Evolutionary conservation across 768 basidiomycete species (phyloP), one percentile per base, ranked within the genome.

Genomic region (Sporobolomyces pararoseus): DNA sequence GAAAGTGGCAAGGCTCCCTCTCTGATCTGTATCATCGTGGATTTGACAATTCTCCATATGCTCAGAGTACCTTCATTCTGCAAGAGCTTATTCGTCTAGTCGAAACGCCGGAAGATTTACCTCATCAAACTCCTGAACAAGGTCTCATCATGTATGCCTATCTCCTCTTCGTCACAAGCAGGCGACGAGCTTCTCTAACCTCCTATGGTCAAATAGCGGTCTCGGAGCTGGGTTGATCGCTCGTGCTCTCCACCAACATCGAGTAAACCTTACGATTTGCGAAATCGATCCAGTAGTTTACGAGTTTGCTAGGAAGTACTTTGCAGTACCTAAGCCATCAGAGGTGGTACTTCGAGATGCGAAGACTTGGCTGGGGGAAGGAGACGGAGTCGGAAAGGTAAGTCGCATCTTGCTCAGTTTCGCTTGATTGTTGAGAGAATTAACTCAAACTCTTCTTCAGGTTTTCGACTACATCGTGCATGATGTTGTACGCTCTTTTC

Each of bases 201-300:
- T n/a, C n/a, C n/a, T n/a, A n/a, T n/a, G n/a, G 2, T 34, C 7
- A 21, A 27, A 9, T 46, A 96, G 94, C 79, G 95, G 95, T 16
- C 85, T 97, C 37, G 95, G 95, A 25, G 83, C 85, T 25, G 94
- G 95, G 7, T 86, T 90, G 63, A 87, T 90, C 4, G 88, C 90
- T 0, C 84, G 86, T 50, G 84, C 90, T 0, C 86, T 98, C 73
- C 82, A 85, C 54, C 82, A 83, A 31, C 89, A 90, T 70, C 83
- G 83, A 25, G 80, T 94, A 32, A 81, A 84, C 9, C 87, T 88
- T 7, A 90, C 91, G 2, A 84, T 95, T 55, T 85, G 94, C n/a
- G 95, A 98, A 79, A 89, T 95, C 68, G 95, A 97, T 77, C 90
- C 90, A 42, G 88, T 85, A 2, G 93, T 98, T 27, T 93, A 94